Percentiles rank a stretch among this genome's conserved stretches.
Evolutionary conservation across 306 rosid species (phyloP).

Genomic region (Urtica urens): DNA sequence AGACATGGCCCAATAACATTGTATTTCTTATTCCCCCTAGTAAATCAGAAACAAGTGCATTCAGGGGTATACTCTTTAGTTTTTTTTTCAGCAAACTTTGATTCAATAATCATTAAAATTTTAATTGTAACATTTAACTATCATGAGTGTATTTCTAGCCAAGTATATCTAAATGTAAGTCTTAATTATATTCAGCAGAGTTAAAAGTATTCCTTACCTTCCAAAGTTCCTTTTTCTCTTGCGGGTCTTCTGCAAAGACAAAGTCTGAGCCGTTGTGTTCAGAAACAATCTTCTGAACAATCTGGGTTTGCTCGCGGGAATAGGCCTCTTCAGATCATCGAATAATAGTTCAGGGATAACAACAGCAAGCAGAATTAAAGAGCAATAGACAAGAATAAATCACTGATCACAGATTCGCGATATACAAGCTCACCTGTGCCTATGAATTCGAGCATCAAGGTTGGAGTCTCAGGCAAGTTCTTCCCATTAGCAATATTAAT

Average conservation of each 20-base stretch:
- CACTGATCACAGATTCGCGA: constrained; percentile 9
- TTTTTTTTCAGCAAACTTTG: no score
- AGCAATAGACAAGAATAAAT: constrained; percentile 1
- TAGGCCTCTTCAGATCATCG: constrained; percentile 64
- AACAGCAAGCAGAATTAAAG: not conserved
- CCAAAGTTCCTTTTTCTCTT: constrained; percentile 84
- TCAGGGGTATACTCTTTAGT: no score
- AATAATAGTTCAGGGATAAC: constrained; percentile 13
- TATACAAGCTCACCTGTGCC: constrained; percentile 67
- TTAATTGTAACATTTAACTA: no score
- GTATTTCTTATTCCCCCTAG: no score
- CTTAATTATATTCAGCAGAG: no score
- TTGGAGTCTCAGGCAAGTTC: constrained; percentile 62
- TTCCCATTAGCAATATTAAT: constrained; percentile 89
- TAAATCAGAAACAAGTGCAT: no score
- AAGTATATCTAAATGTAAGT: no score
- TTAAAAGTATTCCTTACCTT: constrained; percentile 33
- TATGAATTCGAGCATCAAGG: constrained; percentile 81
- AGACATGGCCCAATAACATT: no score
- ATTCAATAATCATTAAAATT: no score
- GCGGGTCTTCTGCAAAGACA: constrained; percentile 82
- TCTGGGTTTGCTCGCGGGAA: constrained; percentile 82
- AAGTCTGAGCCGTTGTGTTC: constrained; percentile 93
- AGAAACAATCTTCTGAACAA: constrained; percentile 65
- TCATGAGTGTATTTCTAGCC: no score